Conservation (phyloP, 2,329 filamentous ascomycete species). For the Colletotrichum cuscutae region DNA sequence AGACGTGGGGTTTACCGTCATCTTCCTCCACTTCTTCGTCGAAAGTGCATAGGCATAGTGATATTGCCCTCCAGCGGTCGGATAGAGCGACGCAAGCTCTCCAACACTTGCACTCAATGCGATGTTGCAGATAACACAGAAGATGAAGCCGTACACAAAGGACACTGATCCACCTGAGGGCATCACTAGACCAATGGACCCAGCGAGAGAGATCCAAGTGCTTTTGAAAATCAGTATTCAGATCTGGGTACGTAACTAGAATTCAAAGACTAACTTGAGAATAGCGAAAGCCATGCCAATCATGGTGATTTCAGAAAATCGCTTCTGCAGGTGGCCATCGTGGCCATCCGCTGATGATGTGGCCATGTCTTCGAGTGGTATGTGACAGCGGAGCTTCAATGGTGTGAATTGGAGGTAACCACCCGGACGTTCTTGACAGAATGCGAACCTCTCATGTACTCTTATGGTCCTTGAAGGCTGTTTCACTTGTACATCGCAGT, state of each 20-base stretch:
- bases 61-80: conserved; percentile 58
- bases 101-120: conserved; percentile 53
- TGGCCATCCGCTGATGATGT: neutral
- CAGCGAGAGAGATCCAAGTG: conserved; percentile 53
- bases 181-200: conserved; percentile 52
- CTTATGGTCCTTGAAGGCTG: neutral
- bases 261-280: conserved; percentile 46
- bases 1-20: conserved; percentile 41
- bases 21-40: conserved; percentile 49
- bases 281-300: conserved; percentile 56
- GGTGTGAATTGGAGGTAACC: neutral
- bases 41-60: conserved; percentile 55
- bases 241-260: neutral
- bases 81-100: conserved; percentile 56
- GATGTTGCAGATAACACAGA: conserved; percentile 56
- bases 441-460: neutral
- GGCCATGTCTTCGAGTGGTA: neutral
- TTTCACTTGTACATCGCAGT: neutral
- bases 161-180: conserved; percentile 54
- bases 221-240: conserved; percentile 33
- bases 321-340: conserved; percentile 47
- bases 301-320: conserved; percentile 53
- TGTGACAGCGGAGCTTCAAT: neutral
- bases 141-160: conserved; percentile 56
- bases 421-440: neutral